These are phyloP conservation scores for Parmales sp. DNA, from an alignment of 108 stramenopile species.

Conservation along the genomic window DNA sequence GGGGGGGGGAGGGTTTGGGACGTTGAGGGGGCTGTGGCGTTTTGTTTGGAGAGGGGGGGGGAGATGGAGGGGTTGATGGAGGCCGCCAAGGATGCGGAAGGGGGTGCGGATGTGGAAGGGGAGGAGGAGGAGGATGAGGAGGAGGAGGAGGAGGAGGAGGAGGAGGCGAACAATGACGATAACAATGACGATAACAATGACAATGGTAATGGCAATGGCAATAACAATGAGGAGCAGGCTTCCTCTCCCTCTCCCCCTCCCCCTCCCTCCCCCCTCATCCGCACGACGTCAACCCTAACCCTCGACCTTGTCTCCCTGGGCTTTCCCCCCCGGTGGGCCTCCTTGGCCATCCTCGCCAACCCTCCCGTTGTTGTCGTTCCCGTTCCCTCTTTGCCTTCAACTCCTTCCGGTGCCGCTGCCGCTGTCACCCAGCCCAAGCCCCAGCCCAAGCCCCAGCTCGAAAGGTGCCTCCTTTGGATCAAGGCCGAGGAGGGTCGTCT, in stretches of 20 bases:
- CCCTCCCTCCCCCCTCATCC: too few species aligned
- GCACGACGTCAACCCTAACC: background rate
- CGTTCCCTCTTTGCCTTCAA: background rate
- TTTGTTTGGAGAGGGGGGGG: slow-evolving; percentile 82
- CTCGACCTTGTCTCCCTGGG: too few species aligned
- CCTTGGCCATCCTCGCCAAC: too few species aligned
- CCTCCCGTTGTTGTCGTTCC: too few species aligned
- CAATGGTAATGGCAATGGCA: too few species aligned
- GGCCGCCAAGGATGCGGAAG: slow-evolving; percentile 44
- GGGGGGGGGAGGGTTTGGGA: too few species aligned
- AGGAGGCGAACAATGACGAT: slow-evolving; percentile 35
- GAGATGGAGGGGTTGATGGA: slow-evolving; percentile 86
- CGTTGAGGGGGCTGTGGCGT: slow-evolving; percentile 87
- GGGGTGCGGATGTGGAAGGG: slow-evolving; percentile 17
- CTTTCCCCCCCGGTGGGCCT: slow-evolving; percentile 68
- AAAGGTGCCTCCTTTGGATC: too few species aligned
- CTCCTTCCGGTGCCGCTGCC: background rate
- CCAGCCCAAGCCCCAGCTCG: too few species aligned
- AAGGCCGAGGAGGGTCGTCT: too few species aligned
- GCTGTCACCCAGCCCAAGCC: too few species aligned
- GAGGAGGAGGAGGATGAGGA: slow-evolving; percentile 28
- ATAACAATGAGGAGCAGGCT: too few species aligned
- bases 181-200: slow-evolving; percentile 8
- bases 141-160: slow-evolving; percentile 37
- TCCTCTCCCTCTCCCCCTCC: too few species aligned